Base-by-base conservation (phyloP, 2,329 filamentous ascomycete genomes). In the Coniochaeta prunicola region DNA sequence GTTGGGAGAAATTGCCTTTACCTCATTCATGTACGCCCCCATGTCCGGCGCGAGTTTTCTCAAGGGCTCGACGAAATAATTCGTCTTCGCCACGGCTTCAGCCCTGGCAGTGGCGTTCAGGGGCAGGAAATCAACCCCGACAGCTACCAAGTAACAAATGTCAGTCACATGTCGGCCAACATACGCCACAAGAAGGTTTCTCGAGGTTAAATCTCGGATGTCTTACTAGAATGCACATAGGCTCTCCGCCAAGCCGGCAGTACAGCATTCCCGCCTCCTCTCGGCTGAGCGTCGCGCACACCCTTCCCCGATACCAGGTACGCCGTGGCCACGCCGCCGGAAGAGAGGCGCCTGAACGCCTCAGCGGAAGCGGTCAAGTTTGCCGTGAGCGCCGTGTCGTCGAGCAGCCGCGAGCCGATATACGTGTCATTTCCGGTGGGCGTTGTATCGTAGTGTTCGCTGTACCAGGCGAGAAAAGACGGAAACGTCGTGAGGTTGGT, bases 331-430 rank as follows among this genome's bases (percentile, higher is more conserved):
- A 74, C 63, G 0, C 60, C 57, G 0, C 69, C 70, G 0, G 40
- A 59, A 3, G 71, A 64, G 0, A 74, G 73, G 1, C 65, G 62
- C 56, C 74, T 70, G 2, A 79, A 64, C 0, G 77, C 76, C 12
- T 71, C 63, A 2, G 69, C 69, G 3, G 78, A 66, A 4, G 66
- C 68, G 2, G 70, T 70, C 13, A 65, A 57, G 54, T 77, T 70
- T 0, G 56, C 61, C 0, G 71, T 70, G 28, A 82, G 68, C 0
- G 71, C 66, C 0, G 71, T 57, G 1, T 65, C 65, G 48, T 74
- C 73, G 3, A 83, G 59, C 1, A 83, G 69, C 13, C 80, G 70
- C 0, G 79, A 82, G 0, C 73, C 76, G 4, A 77, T 54, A 24
- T 75, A 71, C 0, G 60, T 45, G 38, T 76, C 71, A 26, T 58